Base-by-base conservation (phyloP, 768 basidiomycete genomes). In the Lactarius hatsudake region DNA sequence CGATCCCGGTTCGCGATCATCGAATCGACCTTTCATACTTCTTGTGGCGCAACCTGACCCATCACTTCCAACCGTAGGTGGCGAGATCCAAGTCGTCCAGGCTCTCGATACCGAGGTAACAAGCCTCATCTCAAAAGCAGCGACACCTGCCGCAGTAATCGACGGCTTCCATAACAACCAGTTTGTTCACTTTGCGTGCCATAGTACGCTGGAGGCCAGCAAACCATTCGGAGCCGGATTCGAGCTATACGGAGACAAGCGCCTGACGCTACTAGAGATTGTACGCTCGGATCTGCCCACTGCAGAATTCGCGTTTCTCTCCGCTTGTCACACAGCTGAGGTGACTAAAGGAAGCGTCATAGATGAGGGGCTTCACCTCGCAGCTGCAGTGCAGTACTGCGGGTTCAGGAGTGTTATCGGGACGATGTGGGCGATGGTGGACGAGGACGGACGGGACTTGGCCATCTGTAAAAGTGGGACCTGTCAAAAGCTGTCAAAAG, bases 41-140 rank as follows among this genome's bases (percentile, higher is more conserved):
- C 42, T 43, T 0, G 42, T 43, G 6, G 36, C 63, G 53, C 42
- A 64, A 40, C 30, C 62, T 63, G n/a, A 57, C 62, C 62, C 62
- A 0, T 23, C 20, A 5, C 28, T 63, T 30, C 45, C 54, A 2
- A 48, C 34, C 9, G 48, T 63, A 40, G 34, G 4, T 7, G 42
- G 42, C 1, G 42, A 43, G 42, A 9, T 43, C 7, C 18, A 43
- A 20, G 42, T 43, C 8, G 9, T 63, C 45, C 9, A 63, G 62
- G 2, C 4, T 1, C 20, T 54, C n/a, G 3, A 20, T 0, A 26
- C 32, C 9, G 13, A 10, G 1, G 18, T 26, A n/a, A 18, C 26
- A 20, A 26, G 10, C 28, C 48, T 58, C 0, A 43, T 18, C 42
- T 43, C 42, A 3, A 8, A 43, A 43, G 42, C 42, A 7, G 42